phyloP scores from a whole-genome alignment of 208 protist species.

The Crithidia fasciculata region DNA sequence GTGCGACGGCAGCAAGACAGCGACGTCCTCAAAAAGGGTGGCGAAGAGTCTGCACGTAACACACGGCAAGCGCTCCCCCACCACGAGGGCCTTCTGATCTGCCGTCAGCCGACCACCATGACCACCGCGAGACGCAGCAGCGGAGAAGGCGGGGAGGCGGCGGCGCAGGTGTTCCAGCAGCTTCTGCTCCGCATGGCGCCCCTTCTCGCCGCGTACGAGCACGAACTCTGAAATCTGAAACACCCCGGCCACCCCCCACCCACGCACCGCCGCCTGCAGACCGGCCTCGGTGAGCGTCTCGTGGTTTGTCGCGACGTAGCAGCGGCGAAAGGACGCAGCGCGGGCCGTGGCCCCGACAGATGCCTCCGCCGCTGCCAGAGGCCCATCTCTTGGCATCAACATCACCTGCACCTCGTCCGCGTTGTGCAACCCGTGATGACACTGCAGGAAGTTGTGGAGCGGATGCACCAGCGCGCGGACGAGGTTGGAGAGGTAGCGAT shows the following conservation, averaged over 20 bases:
- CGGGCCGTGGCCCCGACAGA: not conserved
- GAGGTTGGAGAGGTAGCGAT: conserved; percentile 46
- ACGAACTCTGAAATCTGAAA: conserved; percentile 45
- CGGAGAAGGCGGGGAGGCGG: conserved; percentile 26
- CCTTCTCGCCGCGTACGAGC: conserved; percentile 38
- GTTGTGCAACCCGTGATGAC: conserved; percentile 48
- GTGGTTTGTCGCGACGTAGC: conserved; percentile 57
- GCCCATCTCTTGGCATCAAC: conserved; percentile 44
- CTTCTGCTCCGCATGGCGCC: conserved; percentile 55
- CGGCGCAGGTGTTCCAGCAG: conserved; percentile 38
- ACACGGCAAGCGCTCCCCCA: conserved; percentile 54
- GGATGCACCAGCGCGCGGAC: conserved; percentile 50
- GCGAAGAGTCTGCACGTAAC: conserved; percentile 46
- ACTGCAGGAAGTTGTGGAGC: conserved; percentile 61
- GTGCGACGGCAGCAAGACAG: conserved; percentile 50
- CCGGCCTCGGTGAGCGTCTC: conserved; percentile 39
- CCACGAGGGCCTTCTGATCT: conserved; percentile 38
- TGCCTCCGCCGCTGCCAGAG: conserved; percentile 33
- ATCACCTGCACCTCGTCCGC: conserved; percentile 64
- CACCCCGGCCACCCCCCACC: conserved; percentile 41
- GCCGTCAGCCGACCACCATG: not conserved
- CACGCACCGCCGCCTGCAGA: conserved; percentile 26
- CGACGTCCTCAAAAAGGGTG: conserved; percentile 30
- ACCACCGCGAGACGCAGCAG: not conserved
- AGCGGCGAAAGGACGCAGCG: conserved; percentile 23